phyloP scores from a whole-genome alignment of 2,329 filamentous ascomycete genomes.

The Podosphaera aphanis region DNA sequence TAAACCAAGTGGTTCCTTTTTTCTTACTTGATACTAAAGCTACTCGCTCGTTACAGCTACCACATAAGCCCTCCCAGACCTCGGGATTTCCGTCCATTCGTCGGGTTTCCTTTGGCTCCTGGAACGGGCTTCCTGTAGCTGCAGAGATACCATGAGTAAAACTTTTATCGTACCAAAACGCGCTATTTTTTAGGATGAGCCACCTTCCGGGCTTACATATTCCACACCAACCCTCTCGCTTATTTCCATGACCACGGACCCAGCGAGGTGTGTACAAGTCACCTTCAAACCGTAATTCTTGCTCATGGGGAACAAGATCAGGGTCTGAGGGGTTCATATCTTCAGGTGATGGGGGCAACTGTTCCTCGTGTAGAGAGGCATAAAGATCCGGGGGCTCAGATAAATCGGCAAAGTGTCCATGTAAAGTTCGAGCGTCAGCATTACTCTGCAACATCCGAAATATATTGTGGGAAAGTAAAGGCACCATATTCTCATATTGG shows the following conservation, averaged over 20 bases:
- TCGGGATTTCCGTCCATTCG: slow-evolving; percentile 62
- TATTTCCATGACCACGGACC: slow-evolving; percentile 69
- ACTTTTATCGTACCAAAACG: slow-evolving; percentile 84
- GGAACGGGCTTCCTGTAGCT: slow-evolving; percentile 55
- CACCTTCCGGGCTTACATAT: slow-evolving; percentile 70
- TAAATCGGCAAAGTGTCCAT: slow-evolving; percentile 47
- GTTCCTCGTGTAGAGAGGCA: slow-evolving; percentile 50
- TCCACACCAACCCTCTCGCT: slow-evolving; percentile 74
- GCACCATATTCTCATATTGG: slow-evolving; percentile 34
- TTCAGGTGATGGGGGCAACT: slow-evolving; percentile 48
- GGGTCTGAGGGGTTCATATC: slow-evolving; percentile 64
- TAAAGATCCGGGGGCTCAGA: slow-evolving; percentile 60
- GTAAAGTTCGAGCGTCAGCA: slow-evolving; percentile 41
- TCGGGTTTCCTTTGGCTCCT: slow-evolving; percentile 50
- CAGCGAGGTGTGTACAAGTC: slow-evolving; percentile 67
- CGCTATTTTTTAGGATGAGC: slow-evolving; percentile 74
- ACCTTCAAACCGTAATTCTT: slow-evolving; percentile 54
- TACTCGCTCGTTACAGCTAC: slow-evolving; percentile 61
- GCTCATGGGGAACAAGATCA: slow-evolving; percentile 53
- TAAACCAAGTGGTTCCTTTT: slow-evolving; percentile 80
- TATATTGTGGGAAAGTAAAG: slow-evolving; percentile 43
- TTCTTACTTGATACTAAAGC: slow-evolving; percentile 67
- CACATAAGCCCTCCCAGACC: slow-evolving; percentile 60
- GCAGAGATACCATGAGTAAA: slow-evolving; percentile 75
- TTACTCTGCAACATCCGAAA: slow-evolving; percentile 57